Conservation (phyloP, 1,284 basidiomycete genomes). For the Leccinum angustisporum region DNA sequence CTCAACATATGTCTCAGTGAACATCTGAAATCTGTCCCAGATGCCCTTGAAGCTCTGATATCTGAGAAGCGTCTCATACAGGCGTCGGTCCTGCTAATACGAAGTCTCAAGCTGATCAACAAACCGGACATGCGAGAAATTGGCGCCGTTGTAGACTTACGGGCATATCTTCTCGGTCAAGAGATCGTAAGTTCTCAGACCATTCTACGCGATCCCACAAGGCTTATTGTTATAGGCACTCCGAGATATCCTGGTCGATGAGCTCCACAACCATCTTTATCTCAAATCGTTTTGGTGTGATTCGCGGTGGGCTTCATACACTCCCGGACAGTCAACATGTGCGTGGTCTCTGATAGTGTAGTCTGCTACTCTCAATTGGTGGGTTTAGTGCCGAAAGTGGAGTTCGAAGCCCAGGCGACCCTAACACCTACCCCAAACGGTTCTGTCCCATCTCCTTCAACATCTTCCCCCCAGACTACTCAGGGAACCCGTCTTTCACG, state of each 20-base stretch:
- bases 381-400: slow-evolving; percentile 52
- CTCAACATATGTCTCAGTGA: slow-evolving; percentile 55
- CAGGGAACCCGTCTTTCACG: slow-evolving; percentile 52
- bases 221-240: slow-evolving; percentile 58
- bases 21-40: slow-evolving; percentile 87
- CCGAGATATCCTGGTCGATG: slow-evolving; percentile 91
- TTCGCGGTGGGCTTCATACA: slow-evolving; percentile 85
- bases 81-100: slow-evolving; percentile 85
- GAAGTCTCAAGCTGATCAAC: slow-evolving; percentile 89
- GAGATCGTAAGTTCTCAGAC: slow-evolving; percentile 64
- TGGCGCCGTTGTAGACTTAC: slow-evolving; percentile 87
- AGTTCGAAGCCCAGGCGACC: slow-evolving; percentile 53
- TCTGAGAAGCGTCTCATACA: slow-evolving; percentile 93
- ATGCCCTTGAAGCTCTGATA: slow-evolving; percentile 90
- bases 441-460: slow-evolving; percentile 37
- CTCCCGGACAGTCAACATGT: slow-evolving; percentile 78
- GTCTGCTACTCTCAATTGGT: slow-evolving; percentile 11
- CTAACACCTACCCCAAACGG: slow-evolving; percentile 30
- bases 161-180: slow-evolving; percentile 84
- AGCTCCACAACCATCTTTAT: slow-evolving; percentile 97
- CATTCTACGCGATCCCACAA: not conserved
- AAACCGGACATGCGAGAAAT: slow-evolving; percentile 93
- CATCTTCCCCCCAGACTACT: slow-evolving; percentile 27
- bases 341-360: slow-evolving; percentile 30
- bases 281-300: slow-evolving; percentile 97